Base-by-base conservation (phyloP, 1,284 basidiomycete species). In the Marasmius oreades region DNA sequence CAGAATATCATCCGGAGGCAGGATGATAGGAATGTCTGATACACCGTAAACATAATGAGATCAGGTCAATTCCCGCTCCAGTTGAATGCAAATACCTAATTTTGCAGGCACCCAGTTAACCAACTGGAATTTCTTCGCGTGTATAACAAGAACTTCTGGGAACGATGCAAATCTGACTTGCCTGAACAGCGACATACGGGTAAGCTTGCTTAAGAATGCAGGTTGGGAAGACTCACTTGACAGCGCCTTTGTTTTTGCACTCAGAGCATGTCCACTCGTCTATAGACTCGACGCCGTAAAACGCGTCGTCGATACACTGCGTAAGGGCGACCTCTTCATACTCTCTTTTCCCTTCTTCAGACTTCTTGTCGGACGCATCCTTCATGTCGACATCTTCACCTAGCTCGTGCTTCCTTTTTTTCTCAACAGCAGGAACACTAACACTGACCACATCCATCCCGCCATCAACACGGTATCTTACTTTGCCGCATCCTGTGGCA, bases 21-120 rank as follows among this genome's bases (percentile, higher is more conserved):
- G 75, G n/a, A 84, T 70, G 22, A 98, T 74, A 0, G 95, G 95
- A 24, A 99, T 91, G 62, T 97, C 93, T 94, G 62, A 31, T 20
- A 52, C 10, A 12, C 20, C 22, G 46, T 24, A 22, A 1, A 36
- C n/a, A 36, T 59, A n/a, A 34, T 2, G n/a, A 54, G 52, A 54
- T 1, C 4, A 16, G 16, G 12, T 14, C 14, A 2, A 16, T 18
- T 28, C 22, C 12, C 20, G 18, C 8, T 10, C 20, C 20, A 22
- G 51, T 28, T 16, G 24, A 7, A 18, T 36, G 46, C 1, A 73
- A 82, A 33, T 58, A 93, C 92, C 91, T 34, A 98, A 82, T 71
- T 99, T 99, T 5, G 90, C 84, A 0, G 97, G 96, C 3, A 99
- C 93, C 96, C 96, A 99, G 66, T 95, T 95, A 54, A 96, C 87